Percentiles rank a stretch among this genome's conserved stretches.
Conservation (phyloP, 768 basidiomycete species). For the Tulasnella sp. region DNA sequence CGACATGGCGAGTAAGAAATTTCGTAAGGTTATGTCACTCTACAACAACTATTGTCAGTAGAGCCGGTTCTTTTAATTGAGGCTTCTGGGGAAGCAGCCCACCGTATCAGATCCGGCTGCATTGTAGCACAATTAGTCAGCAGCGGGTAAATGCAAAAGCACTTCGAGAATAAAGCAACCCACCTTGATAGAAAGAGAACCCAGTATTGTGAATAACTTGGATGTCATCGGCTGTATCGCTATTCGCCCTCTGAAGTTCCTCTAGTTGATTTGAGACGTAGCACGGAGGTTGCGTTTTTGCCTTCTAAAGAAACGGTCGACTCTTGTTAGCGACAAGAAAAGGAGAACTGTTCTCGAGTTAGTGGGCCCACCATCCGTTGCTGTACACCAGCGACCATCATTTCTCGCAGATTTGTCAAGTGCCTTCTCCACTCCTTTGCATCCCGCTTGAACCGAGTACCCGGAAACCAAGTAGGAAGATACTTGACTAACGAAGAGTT, state of each 20-base stretch:
- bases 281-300: background rate
- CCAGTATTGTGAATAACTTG: background rate
- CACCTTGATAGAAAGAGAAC: background rate
- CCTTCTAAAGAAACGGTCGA: background rate
- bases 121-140: background rate
- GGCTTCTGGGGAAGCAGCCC: background rate
- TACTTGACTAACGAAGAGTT: background rate
- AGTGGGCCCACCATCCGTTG: background rate
- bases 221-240: background rate
- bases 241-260: background rate
- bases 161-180: background rate
- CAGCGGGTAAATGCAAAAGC: background rate
- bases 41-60: background rate
- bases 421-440: background rate
- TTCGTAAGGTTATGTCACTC: background rate
- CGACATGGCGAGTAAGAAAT: conserved; percentile 2
- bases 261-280: background rate
- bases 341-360: background rate
- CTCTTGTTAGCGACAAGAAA: background rate
- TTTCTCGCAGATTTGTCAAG: background rate
- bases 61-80: background rate
- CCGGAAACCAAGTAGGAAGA: background rate
- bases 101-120: background rate
- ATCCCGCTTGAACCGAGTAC: background rate
- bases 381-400: background rate